Base-by-base conservation (phyloP, 2,329 filamentous ascomycete species). In the Microcyclospora pomicola region DNA sequence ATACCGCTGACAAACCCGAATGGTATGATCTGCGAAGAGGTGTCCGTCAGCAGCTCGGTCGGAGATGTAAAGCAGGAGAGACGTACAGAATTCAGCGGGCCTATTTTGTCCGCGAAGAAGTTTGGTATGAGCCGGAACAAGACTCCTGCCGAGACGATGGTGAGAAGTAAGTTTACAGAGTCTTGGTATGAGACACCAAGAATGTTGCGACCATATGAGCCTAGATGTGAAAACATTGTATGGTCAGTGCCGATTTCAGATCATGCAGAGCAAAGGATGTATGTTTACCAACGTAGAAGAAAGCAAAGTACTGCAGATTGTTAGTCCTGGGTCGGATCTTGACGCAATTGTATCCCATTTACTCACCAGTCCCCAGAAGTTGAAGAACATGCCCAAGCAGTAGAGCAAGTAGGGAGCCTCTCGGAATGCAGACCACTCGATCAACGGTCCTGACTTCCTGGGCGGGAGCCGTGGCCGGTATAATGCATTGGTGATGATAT, bases 101-200 rank as follows among this genome's bases (percentile, higher is more conserved):
- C 75, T 2, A 71, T 55, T 6, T 57, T 62, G 50, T 77, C 72
- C 0, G 72, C 72, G 5, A 77, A 48, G 42, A 65, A 66, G 10
- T 67, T 68, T 0, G 69, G 66, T 1, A 75, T 45, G 1, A 73
- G 54, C 0, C 75, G 71, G n/a, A 67, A 64, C 0, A 71, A 51
- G 3, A 77, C 62, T 1, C 73, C 73, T 12, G 74, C 58, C 7
- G 64, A 71, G 43, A 77, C 76, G 12, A 69, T 63, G 13, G 76
- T 65, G 33, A 80, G 59, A 1, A 79, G 61, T 2, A 78, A 58
- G 16, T 65, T 65, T 42, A 75, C 66, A 2, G 69, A 68, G 5
- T 69, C 62, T 5, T 59, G 58, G 27, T 70, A 65, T 12, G 64
- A 60, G 39, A 75, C 62, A 33, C 50, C 52, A n/a, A 59, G 48